Conservation (phyloP, 176 grass and related monocot species). For the Chloris gayana region DNA sequence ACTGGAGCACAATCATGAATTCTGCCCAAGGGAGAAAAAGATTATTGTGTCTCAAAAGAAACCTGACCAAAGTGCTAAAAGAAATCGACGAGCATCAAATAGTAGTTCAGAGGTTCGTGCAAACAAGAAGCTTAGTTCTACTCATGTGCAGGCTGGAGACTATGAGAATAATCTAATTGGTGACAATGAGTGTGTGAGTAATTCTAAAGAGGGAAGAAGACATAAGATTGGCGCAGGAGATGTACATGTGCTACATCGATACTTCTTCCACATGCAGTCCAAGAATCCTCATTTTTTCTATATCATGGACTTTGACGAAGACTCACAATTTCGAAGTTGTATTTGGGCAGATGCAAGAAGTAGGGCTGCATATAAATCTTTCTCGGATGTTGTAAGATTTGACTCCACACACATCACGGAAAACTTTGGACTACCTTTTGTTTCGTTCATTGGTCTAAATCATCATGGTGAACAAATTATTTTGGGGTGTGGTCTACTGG, state of each 20-base stretch:
- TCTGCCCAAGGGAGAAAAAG: neutral
- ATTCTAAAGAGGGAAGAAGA: neutral
- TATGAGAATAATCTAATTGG: neutral
- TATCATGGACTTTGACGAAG: neutral
- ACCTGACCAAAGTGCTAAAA: neutral
- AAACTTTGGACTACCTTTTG: neutral
- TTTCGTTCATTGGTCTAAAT: conserved; percentile 12
- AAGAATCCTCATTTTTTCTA: conserved; percentile 2
- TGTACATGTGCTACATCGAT: neutral
- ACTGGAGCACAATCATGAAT: conserved; percentile 27
- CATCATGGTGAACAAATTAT: conserved; percentile 24
- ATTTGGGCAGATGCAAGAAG: conserved; percentile 8
- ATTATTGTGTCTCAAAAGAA: neutral
- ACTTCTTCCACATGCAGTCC: neutral
- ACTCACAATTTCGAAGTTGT: neutral
- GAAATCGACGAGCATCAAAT: neutral
- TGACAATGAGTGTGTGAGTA: neutral
- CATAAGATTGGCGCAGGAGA: neutral
- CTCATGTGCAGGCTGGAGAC: neutral
- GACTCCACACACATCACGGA: neutral
- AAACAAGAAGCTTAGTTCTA: neutral
- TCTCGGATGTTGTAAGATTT: neutral
- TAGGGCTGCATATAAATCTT: conserved; percentile 17
- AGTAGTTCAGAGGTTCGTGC: neutral
- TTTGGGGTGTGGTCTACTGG: conserved; percentile 33